Conservation (phyloP, 306 rosid species). For the Dryas octopetala region DNA sequence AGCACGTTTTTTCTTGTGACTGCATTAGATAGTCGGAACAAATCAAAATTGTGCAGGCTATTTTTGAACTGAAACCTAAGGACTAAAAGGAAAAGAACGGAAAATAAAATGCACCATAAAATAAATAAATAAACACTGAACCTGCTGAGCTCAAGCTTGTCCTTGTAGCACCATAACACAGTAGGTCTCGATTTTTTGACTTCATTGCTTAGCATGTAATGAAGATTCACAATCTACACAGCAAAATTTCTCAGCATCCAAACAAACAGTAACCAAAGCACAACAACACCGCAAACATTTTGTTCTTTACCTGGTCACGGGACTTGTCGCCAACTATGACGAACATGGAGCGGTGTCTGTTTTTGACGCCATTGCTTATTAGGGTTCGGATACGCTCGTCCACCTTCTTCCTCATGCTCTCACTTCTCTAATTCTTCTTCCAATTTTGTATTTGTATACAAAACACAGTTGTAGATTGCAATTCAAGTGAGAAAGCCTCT, state of each 20-base stretch:
- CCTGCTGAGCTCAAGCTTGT: slow-evolving; percentile 96
- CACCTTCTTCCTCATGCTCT: slow-evolving; percentile 83
- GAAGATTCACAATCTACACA: slow-evolving; percentile 83
- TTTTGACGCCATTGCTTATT: slow-evolving; percentile 87
- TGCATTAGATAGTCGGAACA: slow-evolving; percentile 42
- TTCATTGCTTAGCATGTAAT: slow-evolving; percentile 81
- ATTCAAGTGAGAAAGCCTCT: too few species aligned
- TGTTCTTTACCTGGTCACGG: slow-evolving; percentile 66
- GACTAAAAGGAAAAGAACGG: background rate
- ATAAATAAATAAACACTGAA: slow-evolving; percentile 10
- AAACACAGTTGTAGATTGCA: too few species aligned
- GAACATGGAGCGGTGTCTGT: slow-evolving; percentile 81
- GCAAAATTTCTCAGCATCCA: background rate
- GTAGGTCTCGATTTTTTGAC: slow-evolving; percentile 70
- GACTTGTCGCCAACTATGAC: slow-evolving; percentile 89
- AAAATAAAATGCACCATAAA: background rate
- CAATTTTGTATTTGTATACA: background rate
- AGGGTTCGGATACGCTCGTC: slow-evolving; percentile 92
- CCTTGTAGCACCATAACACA: slow-evolving; percentile 91
- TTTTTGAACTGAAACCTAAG: background rate
- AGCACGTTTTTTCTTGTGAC: slow-evolving; percentile 80
- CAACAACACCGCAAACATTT: too few species aligned
- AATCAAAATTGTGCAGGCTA: slow-evolving; percentile 23
- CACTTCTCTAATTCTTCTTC: background rate
- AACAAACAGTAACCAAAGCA: too few species aligned